Evolutionary conservation across 352 stramenopile genomes (phyloP).

Genomic region (Pythium dissimile): DNA sequence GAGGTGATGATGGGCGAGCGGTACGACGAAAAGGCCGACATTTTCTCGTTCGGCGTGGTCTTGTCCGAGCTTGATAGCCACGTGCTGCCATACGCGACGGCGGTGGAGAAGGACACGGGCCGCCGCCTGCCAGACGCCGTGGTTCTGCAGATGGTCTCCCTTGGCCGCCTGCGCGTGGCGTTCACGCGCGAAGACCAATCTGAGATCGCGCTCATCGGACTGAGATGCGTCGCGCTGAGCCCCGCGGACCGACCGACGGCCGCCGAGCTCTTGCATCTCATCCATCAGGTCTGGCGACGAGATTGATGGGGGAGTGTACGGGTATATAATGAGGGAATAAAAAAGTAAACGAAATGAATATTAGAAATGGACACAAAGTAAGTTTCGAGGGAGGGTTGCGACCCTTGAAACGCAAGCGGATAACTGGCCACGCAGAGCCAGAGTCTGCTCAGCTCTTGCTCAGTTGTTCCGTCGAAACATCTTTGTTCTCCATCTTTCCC

Average conservation of each 20-base stretch:
- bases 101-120: conserved; percentile 5
- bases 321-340: too few species aligned
- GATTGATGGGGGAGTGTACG: too few species aligned
- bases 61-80: conserved; percentile 29
- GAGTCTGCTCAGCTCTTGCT: too few species aligned
- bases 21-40: conserved; percentile 27
- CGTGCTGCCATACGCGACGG: conserved; percentile 19
- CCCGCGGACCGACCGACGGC: conserved; percentile 12
- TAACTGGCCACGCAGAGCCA: too few species aligned
- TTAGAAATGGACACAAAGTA: neutral
- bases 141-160: conserved; percentile 13
- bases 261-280: conserved; percentile 5
- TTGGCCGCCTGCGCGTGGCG: conserved; percentile 10
- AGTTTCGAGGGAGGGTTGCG: neutral
- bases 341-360: too few species aligned
- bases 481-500: neutral
- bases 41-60: conserved; percentile 31
- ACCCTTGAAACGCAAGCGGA: too few species aligned
- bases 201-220: conserved; percentile 13
- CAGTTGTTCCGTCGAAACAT: neutral
- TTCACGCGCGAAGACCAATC: conserved; percentile 6
- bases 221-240: conserved; percentile 5
- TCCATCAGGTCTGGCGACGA: conserved; percentile 6
- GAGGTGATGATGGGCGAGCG: conserved; percentile 30
- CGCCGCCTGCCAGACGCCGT: conserved; percentile 10